Evolutionary conservation across 164 flowering plant genomes (phyloP).

Genomic region (Kingdonia uniflora): DNA sequence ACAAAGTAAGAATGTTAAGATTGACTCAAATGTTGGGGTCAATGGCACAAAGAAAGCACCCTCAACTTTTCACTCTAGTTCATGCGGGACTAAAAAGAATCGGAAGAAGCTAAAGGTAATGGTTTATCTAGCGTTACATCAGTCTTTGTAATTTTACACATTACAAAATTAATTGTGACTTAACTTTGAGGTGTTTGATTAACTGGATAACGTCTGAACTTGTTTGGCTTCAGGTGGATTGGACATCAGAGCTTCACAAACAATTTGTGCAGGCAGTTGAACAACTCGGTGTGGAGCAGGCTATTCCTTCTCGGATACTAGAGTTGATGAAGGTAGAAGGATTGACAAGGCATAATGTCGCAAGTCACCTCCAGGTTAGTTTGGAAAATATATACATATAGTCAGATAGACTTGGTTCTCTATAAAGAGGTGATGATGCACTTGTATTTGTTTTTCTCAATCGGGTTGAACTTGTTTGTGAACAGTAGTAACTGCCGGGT

Average conservation of each 20-base stretch:
- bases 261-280: slow-evolving; percentile 75
- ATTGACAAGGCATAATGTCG: slow-evolving; percentile 77
- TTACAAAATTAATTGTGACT: no score
- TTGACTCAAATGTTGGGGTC: slow-evolving; percentile 9
- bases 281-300: slow-evolving; percentile 72
- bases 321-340: slow-evolving; percentile 82
- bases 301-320: slow-evolving; percentile 75
- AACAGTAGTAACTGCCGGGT: no score
- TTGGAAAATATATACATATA: no score
- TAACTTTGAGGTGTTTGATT: not conserved
- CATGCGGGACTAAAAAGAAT: slow-evolving; percentile 24
- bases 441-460: no score
- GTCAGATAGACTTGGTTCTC: no score
- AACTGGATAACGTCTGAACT: not conserved
- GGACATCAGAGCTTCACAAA: slow-evolving; percentile 82
- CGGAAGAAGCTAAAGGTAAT: slow-evolving; percentile 54
- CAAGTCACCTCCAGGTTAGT: slow-evolving; percentile 84
- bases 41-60: slow-evolving; percentile 23
- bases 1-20: slow-evolving; percentile 12
- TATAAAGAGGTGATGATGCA: no score
- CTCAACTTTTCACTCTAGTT: slow-evolving; percentile 9
- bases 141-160: no score
- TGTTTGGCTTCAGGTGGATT: slow-evolving; percentile 49
- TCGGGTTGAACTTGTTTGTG: no score
- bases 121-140: not conserved